Evolutionary conservation across 768 basidiomycete species (phyloP).

Genomic region (Cubamyces lactineus): DNA sequence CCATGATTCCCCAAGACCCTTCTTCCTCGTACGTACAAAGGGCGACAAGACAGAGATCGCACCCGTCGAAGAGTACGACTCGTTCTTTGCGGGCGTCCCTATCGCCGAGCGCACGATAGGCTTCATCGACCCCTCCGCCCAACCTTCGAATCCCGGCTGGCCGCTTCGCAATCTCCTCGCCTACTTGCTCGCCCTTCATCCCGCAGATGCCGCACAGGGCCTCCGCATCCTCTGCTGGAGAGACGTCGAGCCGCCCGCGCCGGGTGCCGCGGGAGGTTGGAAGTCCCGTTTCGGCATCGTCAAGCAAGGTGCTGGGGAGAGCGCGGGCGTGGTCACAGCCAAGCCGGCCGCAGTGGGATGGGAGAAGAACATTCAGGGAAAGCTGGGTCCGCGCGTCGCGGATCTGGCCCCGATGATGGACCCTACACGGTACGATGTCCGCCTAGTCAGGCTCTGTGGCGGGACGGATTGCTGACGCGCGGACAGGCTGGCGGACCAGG

Average conservation of each 20-base stretch:
- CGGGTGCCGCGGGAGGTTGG: conserved; percentile 44
- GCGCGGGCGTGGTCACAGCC: not conserved
- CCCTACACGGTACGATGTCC: conserved; percentile 61
- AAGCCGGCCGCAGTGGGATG: conserved; percentile 82
- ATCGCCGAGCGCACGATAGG: conserved; percentile 38
- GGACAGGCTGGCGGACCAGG: conserved; percentile 86
- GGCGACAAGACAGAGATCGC: conserved; percentile 46
- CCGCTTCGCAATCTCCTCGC: conserved; percentile 90
- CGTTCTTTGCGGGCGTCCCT: conserved; percentile 57
- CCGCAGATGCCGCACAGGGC: conserved; percentile 53
- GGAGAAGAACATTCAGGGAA: conserved; percentile 91
- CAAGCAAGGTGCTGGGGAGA: conserved; percentile 33
- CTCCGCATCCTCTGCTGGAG: conserved; percentile 81
- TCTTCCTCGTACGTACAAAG: conserved; percentile 61
- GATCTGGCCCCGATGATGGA: conserved; percentile 98
- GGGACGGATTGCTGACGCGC: not conserved
- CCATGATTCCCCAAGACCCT: conserved; percentile 46
- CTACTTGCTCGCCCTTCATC: conserved; percentile 79
- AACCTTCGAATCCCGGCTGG: conserved; percentile 60
- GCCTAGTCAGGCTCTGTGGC: not conserved
- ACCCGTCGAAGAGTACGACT: conserved; percentile 56
- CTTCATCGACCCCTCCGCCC: conserved; percentile 78
- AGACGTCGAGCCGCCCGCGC: conserved; percentile 53
- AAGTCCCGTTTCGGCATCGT: conserved; percentile 68
- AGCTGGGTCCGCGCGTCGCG: conserved; percentile 83